phyloP scores from a whole-genome alignment of 2,329 filamentous ascomycete species.

The Ceratocystis destructans region DNA sequence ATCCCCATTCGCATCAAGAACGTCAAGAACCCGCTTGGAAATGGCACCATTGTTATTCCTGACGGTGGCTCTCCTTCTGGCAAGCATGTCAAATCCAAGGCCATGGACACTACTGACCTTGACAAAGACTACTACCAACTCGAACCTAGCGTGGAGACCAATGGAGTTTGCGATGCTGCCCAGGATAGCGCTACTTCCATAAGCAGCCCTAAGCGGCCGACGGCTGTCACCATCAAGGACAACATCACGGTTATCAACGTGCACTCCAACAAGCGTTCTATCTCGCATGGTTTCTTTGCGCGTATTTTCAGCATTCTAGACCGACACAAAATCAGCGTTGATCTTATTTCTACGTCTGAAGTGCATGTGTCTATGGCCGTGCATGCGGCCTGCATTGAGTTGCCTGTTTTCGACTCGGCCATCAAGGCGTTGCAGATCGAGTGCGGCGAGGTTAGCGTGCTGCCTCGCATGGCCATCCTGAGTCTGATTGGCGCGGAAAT shows the following conservation, averaged over 20 bases:
- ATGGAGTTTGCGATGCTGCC: neutral
- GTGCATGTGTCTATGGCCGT: constrained; percentile 97
- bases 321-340: constrained; percentile 73
- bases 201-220: constrained; percentile 60
- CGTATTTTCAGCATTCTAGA: constrained; percentile 87
- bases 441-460: constrained; percentile 80
- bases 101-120: constrained; percentile 24
- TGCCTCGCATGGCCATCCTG: constrained; percentile 87
- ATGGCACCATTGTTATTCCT: constrained; percentile 71
- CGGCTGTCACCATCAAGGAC: constrained; percentile 92
- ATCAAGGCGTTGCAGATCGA: constrained; percentile 55
- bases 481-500: constrained; percentile 89
- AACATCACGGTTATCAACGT: constrained; percentile 96
- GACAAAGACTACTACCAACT: neutral
- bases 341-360: constrained; percentile 91
- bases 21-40: constrained; percentile 69
- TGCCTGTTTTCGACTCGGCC: constrained; percentile 51
- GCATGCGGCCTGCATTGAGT: constrained; percentile 57
- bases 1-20: constrained; percentile 87
- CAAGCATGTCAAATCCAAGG: constrained; percentile 33
- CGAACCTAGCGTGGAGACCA: neutral
- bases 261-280: constrained; percentile 90
- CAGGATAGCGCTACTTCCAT: constrained; percentile 25
- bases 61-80: constrained; percentile 45
- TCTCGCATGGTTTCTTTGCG: constrained; percentile 91